A percentile compares a stretch with the other conserved stretches of the same genome.
Evolutionary conservation across 495 filamentous ascomycete genomes (phyloP).

Genomic region (Trichoderma orchidacearum): DNA sequence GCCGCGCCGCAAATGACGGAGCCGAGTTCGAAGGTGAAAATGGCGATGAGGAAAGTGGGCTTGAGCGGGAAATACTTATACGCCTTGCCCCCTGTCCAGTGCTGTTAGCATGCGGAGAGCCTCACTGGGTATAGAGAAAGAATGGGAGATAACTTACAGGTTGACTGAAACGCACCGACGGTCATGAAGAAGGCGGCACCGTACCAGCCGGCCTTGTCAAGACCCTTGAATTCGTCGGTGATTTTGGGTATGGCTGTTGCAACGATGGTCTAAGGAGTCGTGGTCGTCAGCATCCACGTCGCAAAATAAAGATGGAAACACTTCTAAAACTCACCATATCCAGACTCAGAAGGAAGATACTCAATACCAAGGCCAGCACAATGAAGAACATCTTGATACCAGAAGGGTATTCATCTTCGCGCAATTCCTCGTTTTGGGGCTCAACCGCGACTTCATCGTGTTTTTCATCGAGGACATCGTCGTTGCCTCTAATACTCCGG

Average conservation of each 20-base stretch:
- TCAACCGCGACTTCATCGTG: not conserved
- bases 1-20: constrained; percentile 38
- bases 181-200: constrained; percentile 15
- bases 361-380: constrained; percentile 25
- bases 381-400: constrained; percentile 17
- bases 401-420: constrained; percentile 14
- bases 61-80: constrained; percentile 33
- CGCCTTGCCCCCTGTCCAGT: constrained; percentile 19
- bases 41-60: constrained; percentile 23
- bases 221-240: constrained; percentile 22
- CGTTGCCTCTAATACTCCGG: not conserved
- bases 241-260: constrained; percentile 31
- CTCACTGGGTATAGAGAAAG: not conserved
- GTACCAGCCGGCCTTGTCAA: constrained; percentile 28
- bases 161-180: constrained; percentile 8
- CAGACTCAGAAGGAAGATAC: constrained; percentile 30
- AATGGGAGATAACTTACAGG: not conserved
- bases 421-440: not conserved
- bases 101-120: not conserved
- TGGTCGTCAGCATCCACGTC: not conserved
- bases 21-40: constrained; percentile 32
- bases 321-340: constrained; percentile 31
- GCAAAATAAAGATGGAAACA: not conserved
- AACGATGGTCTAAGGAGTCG: constrained; percentile 15
- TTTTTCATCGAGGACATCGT: not conserved